Conservation (phyloP, 73 alveolate genomes). For the Urostyla sp. region DNA sequence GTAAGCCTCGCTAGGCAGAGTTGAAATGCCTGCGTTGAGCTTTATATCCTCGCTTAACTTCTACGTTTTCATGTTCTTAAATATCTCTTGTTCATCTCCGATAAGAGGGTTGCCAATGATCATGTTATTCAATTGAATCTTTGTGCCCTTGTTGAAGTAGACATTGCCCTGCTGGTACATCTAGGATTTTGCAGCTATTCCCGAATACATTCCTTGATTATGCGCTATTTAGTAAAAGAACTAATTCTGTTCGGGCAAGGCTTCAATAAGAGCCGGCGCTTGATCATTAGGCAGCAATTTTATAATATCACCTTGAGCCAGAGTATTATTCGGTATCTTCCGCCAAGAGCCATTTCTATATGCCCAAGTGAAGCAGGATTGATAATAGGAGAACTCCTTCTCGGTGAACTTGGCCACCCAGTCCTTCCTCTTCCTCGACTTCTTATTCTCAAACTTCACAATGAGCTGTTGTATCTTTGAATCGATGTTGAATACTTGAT, state of each 20-base stretch:
- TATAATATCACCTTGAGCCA: conserved; percentile 51
- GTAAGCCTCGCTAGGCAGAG: conserved; percentile 31
- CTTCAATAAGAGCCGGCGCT: conserved; percentile 53
- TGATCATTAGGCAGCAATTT: conserved; percentile 55
- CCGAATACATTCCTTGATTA: neutral
- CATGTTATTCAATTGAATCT: too few species aligned
- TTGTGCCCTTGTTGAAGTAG: conserved; percentile 39
- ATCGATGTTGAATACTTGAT: conserved; percentile 42
- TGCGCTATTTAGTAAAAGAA: neutral
- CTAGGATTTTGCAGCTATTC: conserved; percentile 23
- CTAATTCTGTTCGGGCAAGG: too few species aligned
- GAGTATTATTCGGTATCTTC: conserved; percentile 46
- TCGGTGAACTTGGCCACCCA: neutral
- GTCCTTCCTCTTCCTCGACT: too few species aligned
- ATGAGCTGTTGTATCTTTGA: conserved; percentile 28
- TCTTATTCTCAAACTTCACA: conserved; percentile 25
- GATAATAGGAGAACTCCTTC: conserved; percentile 53
- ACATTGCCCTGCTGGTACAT: conserved; percentile 7
- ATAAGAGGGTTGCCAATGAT: too few species aligned
- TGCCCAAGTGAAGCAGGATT: conserved; percentile 62
- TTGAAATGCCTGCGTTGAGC: neutral
- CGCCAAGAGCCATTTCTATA: conserved; percentile 39
- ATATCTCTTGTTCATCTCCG: too few species aligned
- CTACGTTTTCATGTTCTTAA: neutral
- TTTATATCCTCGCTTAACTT: neutral